Base-by-base conservation (phyloP, 768 basidiomycete species). In the Calocybe indica region DNA sequence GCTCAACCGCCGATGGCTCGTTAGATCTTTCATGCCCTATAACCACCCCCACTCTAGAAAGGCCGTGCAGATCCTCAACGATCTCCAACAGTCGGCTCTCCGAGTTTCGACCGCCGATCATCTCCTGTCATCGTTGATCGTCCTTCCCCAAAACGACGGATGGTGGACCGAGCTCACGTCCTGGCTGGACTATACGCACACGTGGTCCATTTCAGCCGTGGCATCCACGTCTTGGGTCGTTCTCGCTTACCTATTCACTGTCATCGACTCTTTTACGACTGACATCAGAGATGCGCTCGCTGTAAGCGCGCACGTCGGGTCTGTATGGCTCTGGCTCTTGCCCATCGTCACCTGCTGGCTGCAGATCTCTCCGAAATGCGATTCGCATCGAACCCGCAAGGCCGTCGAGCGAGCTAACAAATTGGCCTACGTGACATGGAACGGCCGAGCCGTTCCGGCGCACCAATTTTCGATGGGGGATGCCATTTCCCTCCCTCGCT, bases 321-420 rank as follows among this genome's bases (percentile, higher is more conserved):
- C 67, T 2, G 55, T 67, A 11, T 76, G 71, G 72, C 52, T 74
- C 6, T 76, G 72, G 71, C 60, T 75, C 13, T 36, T 75, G 6
- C 63, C 73, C 0, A 51, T 74, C 5, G 70, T 72, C 7, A 52
- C 68, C 3, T 67, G 71, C 4, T 74, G 72, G 67, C 52, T 74
- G 6, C 60, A 70, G 41, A 50, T 73, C 6, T 68, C 71, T 0
- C 71, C 72, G 0, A 66, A 72, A 48, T 69, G 68, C 42, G 67
- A 72, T 50, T 58, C 60, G 3, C 32, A 37, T 2, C 63, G 68
- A 7, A 56, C 74, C 9, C 37, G 43, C 36, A 48, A 45, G n/a
- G 67, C 67, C 4, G 37, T 71, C 1, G 43, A 52, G 1, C 44
- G 55, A 13, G 66, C 67, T 9, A 66, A 71, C 51, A 43, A 49